These are phyloP conservation scores for Kondoa subrosea DNA, from an alignment of 768 basidiomycete species.

Conservation along the genomic window DNA sequence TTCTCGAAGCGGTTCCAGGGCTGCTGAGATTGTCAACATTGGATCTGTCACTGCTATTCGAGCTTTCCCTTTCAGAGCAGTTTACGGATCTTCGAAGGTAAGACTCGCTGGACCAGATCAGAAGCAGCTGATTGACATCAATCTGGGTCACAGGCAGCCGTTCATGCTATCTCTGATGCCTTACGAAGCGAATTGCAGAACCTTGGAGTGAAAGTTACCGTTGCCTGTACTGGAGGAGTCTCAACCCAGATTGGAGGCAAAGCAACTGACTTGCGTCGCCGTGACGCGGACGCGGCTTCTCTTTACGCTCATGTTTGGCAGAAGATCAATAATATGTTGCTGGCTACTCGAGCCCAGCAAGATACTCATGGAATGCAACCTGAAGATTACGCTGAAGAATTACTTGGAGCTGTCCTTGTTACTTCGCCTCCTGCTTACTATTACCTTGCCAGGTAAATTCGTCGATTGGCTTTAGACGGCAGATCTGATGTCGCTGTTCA, in stretches of 20 bases:
- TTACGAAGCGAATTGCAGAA: background rate
- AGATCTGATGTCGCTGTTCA: no score
- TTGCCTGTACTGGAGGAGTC: background rate
- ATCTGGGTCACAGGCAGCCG: background rate
- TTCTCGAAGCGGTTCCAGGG: background rate
- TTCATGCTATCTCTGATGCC: background rate
- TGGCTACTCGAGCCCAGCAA: background rate
- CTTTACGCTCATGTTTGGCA: background rate
- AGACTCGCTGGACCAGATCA: background rate
- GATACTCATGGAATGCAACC: no score
- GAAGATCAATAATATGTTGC: background rate
- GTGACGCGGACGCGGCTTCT: background rate
- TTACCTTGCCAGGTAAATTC: no score
- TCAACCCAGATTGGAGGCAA: background rate
- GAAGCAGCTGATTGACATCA: background rate
- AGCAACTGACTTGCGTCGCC: background rate
- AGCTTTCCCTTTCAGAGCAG: background rate
- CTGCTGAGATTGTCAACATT: background rate
- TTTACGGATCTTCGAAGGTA: background rate
- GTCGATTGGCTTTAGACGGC: no score
- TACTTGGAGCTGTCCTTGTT: no score
- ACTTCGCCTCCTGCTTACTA: no score
- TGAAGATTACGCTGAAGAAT: no score
- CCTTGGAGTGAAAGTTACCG: background rate
- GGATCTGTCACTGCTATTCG: background rate